Evolutionary conservation across 2,329 filamentous ascomycete genomes (phyloP).

Genomic region (Penicillium sp.): DNA sequence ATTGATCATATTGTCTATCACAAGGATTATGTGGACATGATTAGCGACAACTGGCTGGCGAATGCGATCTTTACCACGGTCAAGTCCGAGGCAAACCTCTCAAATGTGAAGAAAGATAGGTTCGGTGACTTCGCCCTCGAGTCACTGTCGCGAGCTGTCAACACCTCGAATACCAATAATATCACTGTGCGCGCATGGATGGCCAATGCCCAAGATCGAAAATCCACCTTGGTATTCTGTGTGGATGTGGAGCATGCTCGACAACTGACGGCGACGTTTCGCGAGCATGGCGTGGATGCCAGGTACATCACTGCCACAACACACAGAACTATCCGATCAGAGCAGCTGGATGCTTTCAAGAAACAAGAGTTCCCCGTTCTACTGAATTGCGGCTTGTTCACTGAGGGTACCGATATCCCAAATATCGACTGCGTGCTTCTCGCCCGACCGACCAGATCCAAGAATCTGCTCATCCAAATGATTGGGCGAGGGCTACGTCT

Average conservation of each 20-base stretch:
- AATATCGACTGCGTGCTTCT: conserved; percentile 92
- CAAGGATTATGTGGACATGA: conserved; percentile 74
- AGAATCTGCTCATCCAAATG: conserved; percentile 96
- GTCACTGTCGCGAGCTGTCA: conserved; percentile 76
- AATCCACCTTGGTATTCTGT: conserved; percentile 89
- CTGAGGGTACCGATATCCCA: conserved; percentile 94
- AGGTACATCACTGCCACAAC: conserved; percentile 83
- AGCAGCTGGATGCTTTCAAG: conserved; percentile 70
- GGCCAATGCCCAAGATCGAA: conserved; percentile 63
- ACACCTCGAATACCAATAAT: conserved; percentile 73
- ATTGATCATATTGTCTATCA: conserved; percentile 97
- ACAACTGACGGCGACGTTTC: conserved; percentile 69
- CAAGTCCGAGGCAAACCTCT: conserved; percentile 72
- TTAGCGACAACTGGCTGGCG: conserved; percentile 84
- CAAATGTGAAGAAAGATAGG: conserved; percentile 56
- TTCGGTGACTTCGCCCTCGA: conserved; percentile 73
- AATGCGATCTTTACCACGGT: conserved; percentile 94
- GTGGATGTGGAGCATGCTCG: conserved; percentile 80
- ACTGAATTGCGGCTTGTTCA: conserved; percentile 93
- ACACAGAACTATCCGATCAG: conserved; percentile 58
- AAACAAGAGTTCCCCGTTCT: conserved; percentile 74
- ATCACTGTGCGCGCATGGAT: conserved; percentile 83
- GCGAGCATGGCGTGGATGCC: conserved; percentile 71
- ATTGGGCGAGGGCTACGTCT: conserved; percentile 89
- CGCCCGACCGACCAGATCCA: conserved; percentile 79